Base-by-base conservation (phyloP, 495 filamentous ascomycete genomes). In the Durotheca rogersii region DNA sequence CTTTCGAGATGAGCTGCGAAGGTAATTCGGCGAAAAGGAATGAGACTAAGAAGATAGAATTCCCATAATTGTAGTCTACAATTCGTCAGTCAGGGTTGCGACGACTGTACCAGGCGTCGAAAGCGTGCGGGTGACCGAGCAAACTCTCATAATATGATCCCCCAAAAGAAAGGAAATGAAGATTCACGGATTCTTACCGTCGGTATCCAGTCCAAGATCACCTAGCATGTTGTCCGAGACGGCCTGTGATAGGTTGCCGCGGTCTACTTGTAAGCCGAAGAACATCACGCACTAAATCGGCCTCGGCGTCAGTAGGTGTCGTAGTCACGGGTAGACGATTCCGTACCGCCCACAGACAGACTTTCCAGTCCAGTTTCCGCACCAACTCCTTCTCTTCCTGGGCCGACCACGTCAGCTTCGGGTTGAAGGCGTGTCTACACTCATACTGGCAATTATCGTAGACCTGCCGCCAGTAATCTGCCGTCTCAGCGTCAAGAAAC, bases 11-110 rank as follows among this genome's bases (percentile, higher is more conserved):
- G 3, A 90, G 68, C 59, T 90, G 86, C 0, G 83, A 88, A 2
- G 87, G 87, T 2, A 90, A 64, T 58, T 90, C 86, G 0, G 87
- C 83, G 4, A 76, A 67, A 1, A 90, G 65, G 58, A 90, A 90
- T 3, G 67, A 72, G n/a, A 87, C 39, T 14, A 78, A 75, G 66
- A 86, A 90, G 25, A 92, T 86, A 0, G 82, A 87, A 52, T 89
- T 81, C 0, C 83, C 85, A 20, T 80, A 78, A 55, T 91, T 90
- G 66, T 88, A 89, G 41, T 78, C 82, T 67, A 15, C 12, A 23
- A 7, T 20, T 16, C 33, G 27, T 42, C 20, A 51, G 51, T n/a
- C n/a, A n/a, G n/a, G n/a, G n/a, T n/a, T n/a, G n/a, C n/a, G n/a
- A n/a, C n/a, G n/a, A n/a, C n/a, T n/a, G n/a, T n/a, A n/a, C n/a